Conservation (phyloP, 805 yeast genomes). For the Jamesozyma rosinii region DNA sequence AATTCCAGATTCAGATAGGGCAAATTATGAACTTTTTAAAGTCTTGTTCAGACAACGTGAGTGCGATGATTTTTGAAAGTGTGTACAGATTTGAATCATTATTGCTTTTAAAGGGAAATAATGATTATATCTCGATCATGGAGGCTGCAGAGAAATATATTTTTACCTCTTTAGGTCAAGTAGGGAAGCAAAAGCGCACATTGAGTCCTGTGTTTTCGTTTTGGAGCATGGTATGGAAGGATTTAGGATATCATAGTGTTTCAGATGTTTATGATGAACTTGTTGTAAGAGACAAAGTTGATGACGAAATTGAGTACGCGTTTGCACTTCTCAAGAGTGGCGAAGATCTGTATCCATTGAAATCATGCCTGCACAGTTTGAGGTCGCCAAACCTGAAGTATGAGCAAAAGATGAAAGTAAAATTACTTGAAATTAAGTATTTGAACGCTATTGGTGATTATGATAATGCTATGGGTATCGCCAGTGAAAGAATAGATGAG, state of each 20-base stretch:
- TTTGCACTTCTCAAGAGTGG: not conserved
- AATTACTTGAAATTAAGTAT: constrained; percentile 34
- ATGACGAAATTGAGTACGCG: constrained; percentile 7
- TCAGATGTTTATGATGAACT: constrained; percentile 11
- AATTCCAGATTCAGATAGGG: constrained; percentile 48
- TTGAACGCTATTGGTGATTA: constrained; percentile 28
- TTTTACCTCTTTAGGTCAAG: not conserved
- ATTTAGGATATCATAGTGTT: constrained; percentile 14
- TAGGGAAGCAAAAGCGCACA: constrained; percentile 1
- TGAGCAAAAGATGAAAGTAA: constrained; percentile 35
- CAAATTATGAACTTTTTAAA: constrained; percentile 53
- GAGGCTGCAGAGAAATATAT: constrained; percentile 44
- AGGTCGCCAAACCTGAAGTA: constrained; percentile 29
- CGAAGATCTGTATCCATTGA: not conserved
- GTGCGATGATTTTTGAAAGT: constrained; percentile 35
- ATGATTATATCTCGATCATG: constrained; percentile 35
- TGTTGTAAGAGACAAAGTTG: not conserved
- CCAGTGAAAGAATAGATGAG: constrained; percentile 13
- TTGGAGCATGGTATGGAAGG: constrained; percentile 13
- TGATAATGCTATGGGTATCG: constrained; percentile 21
- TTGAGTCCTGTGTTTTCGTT: constrained; percentile 1
- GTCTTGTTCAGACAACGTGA: constrained; percentile 23
- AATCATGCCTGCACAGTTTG: constrained; percentile 16
- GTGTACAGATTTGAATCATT: constrained; percentile 60
- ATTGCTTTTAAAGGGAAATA: constrained; percentile 45